Base-by-base conservation (phyloP, 495 filamentous ascomycete species). In the Neurospora sp. region DNA sequence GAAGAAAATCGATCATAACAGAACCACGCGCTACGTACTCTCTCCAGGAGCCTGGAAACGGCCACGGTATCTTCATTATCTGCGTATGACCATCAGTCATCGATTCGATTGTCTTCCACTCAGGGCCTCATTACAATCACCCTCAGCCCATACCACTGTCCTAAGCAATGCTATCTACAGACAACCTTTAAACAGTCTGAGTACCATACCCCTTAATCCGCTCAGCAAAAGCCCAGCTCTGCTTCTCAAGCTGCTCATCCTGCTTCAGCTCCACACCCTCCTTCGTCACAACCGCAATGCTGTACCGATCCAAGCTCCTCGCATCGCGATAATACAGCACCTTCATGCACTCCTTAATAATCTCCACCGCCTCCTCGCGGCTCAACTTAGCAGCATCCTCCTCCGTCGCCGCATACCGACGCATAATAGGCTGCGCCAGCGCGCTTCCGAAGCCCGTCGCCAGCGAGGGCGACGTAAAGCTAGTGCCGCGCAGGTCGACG, bases 171-270 rank as follows among this genome's bases (percentile, higher is more conserved):
- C 38, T 70, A n/a, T 37, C 39, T 41, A 71, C 41, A 41, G 69
- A 20, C 20, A 69, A 20, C n/a, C 69, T 75, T 82, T 82, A 86
- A 9, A 86, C 85, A 44, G 79, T 82, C 81, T 86, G 85, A 18
- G 85, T 86, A 53, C 85, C 85, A 73, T 86, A 86, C 9, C 85
- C 85, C 73, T 79, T 90, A 78, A 97, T 96, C 53, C 86, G 85
- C 81, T 97, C 93, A 12, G 94, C 93, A 85, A 99, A 99, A 72
- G 93, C 94, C 96, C 96, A 99, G 87, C 94, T 98, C 86, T 98
- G 94, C 73, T 87, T 81, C 85, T 88, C 86, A 68, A 88, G 81
- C 81, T 86, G 84, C 84, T 96, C 92, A 78, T 91, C 84, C 84
- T 95, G 88, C 82, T 89, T 90, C 78, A 97, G 77, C 75, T 97